Conservation (phyloP, 108 stramenopile species). For the Skeletonema grethae region DNA sequence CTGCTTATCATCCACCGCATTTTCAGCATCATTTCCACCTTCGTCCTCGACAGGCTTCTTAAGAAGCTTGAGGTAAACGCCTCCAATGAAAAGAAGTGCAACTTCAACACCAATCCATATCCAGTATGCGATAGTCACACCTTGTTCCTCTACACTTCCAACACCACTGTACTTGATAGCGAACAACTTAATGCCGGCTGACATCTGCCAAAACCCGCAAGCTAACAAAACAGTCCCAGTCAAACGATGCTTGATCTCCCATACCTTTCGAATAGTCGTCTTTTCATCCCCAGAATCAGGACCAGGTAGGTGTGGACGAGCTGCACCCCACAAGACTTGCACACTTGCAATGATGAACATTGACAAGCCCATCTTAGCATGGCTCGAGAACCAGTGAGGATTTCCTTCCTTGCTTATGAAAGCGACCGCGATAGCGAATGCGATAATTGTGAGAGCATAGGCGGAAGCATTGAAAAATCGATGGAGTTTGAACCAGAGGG, state of each 20-base stretch:
- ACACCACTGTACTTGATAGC: slow-evolving; percentile 12
- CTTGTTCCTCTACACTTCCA: slow-evolving; percentile 14
- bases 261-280: slow-evolving; percentile 16
- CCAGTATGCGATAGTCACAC: slow-evolving; percentile 33
- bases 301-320: slow-evolving; percentile 40
- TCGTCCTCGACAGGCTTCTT: background rate
- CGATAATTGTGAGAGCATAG: background rate
- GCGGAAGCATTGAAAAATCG: background rate
- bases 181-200: slow-evolving; percentile 27
- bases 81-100: slow-evolving; percentile 14
- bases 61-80: slow-evolving; percentile 4
- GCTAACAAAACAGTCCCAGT: slow-evolving; percentile 21
- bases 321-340: slow-evolving; percentile 43
- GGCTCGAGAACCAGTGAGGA: slow-evolving; percentile 22
- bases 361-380: slow-evolving; percentile 43
- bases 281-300: slow-evolving; percentile 37
- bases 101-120: slow-evolving; percentile 30
- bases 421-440: background rate
- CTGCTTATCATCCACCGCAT: background rate
- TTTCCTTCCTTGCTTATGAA: slow-evolving; percentile 17
- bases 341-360: slow-evolving; percentile 41
- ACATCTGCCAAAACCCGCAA: slow-evolving; percentile 44
- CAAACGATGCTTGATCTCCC: slow-evolving; percentile 35
- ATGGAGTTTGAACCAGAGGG: background rate
- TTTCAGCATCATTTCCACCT: background rate